These are phyloP conservation scores for Boletus vinaceobasis DNA, from an alignment of 768 basidiomycete genomes.

Conservation along the genomic window DNA sequence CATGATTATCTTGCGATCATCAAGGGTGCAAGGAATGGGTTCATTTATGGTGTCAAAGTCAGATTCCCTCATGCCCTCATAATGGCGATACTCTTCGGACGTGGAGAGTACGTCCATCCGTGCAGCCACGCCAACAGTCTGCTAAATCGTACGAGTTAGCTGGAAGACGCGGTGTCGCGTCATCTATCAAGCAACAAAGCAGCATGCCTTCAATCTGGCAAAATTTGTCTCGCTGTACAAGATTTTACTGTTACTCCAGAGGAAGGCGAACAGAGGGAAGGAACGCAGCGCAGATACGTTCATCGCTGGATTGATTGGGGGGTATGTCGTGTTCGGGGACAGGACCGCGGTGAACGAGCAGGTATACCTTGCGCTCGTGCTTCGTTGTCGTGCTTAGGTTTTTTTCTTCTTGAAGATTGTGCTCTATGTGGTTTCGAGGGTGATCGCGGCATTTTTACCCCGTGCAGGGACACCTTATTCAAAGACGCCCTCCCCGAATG, in stretches of 20 bases:
- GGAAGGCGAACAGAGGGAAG: conserved; percentile 77
- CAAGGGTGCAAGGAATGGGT: conserved; percentile 90
- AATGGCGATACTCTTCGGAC: conserved; percentile 92
- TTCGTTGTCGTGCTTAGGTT: conserved; percentile 1
- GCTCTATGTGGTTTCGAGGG: conserved; percentile 90
- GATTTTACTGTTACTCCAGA: conserved; percentile 76
- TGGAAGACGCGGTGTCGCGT: conserved; percentile 63
- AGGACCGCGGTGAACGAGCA: conserved; percentile 89
- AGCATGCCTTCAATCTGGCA: conserved; percentile 88
- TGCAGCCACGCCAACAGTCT: background rate
- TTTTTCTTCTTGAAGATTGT: conserved; percentile 63
- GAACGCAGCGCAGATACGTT: conserved; percentile 81
- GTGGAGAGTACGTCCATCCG: conserved; percentile 69
- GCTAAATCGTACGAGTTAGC: conserved; percentile 38
- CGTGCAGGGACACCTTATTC: conserved; percentile 61
- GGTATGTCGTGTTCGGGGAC: conserved; percentile 85
- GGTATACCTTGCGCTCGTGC: conserved; percentile 43
- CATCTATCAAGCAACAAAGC: conserved; percentile 83
- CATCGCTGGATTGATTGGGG: conserved; percentile 88
- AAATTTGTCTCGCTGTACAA: conserved; percentile 97
- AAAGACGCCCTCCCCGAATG: conserved; percentile 38
- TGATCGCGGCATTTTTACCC: conserved; percentile 88
- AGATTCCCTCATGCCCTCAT: conserved; percentile 95
- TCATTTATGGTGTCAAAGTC: conserved; percentile 88
- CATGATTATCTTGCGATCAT: conserved; percentile 91